Evolutionary conservation across 257 asterid genomes (phyloP).

Genomic region (Solanum chiquidenum): DNA sequence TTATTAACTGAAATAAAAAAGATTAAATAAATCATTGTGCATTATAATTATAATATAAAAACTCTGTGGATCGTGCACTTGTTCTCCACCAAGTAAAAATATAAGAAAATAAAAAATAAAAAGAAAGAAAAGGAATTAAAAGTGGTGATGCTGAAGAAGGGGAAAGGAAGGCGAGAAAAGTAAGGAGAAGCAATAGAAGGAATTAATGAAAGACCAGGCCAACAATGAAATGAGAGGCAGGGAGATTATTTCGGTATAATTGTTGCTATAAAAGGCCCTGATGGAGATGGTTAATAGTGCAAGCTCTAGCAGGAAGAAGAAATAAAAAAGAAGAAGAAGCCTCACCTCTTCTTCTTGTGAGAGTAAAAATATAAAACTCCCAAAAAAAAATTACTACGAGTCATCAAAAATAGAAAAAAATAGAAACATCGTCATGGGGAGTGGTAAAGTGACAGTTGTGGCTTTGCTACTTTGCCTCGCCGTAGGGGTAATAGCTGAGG

Average conservation of each 20-base stretch:
- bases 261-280: not conserved
- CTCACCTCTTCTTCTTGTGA: not conserved
- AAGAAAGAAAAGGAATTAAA: not conserved
- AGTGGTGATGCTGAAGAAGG: not conserved
- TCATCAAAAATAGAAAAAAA: not conserved
- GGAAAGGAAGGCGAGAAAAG: not conserved
- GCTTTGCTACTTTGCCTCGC: conserved; percentile 26
- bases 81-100: not conserved
- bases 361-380: not conserved
- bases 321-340: not conserved
- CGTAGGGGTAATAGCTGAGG: conserved; percentile 25
- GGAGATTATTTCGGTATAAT: not conserved
- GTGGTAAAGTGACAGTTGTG: not conserved
- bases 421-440: not conserved
- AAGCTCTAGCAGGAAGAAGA: conserved; percentile 3
- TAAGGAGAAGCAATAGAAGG: not conserved
- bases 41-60: not conserved
- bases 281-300: not conserved
- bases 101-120: not conserved
- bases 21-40: not conserved
- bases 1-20: not conserved
- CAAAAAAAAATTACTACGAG: not conserved
- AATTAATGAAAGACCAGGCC: not conserved
- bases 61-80: not conserved
- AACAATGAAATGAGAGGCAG: not conserved